These are phyloP conservation scores for Skeletonema tropicum DNA, from an alignment of 108 stramenopile genomes.

Conservation along the genomic window DNA sequence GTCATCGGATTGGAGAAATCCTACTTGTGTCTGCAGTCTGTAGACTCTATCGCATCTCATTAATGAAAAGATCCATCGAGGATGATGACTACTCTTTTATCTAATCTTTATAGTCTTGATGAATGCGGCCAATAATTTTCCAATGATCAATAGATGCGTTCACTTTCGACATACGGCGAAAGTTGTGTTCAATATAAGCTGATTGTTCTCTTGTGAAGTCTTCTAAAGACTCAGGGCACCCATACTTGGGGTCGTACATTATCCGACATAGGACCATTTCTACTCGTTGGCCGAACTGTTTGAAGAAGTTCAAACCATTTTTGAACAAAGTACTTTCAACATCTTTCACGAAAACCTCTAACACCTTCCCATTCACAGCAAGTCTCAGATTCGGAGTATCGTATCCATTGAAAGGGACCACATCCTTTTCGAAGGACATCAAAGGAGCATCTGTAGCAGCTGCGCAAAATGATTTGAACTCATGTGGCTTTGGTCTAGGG, in stretches of 20 bases:
- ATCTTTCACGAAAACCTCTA: constrained; percentile 3
- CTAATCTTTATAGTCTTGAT: constrained; percentile 16
- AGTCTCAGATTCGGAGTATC: constrained; percentile 3
- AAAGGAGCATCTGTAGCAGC: constrained; percentile 9
- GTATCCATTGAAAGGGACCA: constrained; percentile 11
- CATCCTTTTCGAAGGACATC: constrained; percentile 14
- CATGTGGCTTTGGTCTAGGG: constrained; percentile 12
- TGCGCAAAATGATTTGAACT: constrained; percentile 9
- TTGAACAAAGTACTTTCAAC: constrained; percentile 9
- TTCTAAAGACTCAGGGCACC: constrained; percentile 15
- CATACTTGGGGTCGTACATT: constrained; percentile 28
- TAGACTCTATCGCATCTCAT: too few species aligned
- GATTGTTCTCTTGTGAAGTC: constrained; percentile 17
- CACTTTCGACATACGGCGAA: neutral
- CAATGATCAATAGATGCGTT: constrained; percentile 8
- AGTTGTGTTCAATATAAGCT: constrained; percentile 14
- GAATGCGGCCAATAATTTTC: constrained; percentile 14
- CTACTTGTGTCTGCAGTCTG: too few species aligned
- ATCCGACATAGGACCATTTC: constrained; percentile 14
- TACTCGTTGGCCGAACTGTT: constrained; percentile 4
- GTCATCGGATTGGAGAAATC: too few species aligned
- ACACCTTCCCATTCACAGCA: constrained; percentile 9
- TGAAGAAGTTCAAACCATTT: constrained; percentile 16
- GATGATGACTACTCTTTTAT: too few species aligned
- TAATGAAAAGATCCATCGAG: too few species aligned